Conservation (phyloP, 805 yeast species). For the Danielia oregonensis region DNA sequence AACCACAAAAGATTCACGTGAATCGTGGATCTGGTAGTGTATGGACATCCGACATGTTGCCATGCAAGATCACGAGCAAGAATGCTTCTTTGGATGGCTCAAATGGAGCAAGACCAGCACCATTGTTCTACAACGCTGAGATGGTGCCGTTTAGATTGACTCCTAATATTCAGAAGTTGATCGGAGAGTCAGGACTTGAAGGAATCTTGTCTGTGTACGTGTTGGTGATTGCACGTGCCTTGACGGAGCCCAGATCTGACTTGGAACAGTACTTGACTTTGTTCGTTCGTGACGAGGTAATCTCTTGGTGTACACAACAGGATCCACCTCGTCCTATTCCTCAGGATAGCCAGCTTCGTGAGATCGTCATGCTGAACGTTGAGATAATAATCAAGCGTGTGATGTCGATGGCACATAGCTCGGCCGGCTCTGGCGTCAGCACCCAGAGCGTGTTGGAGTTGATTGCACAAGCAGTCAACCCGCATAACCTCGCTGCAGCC, state of each 20-base stretch:
- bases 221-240: constrained; percentile 80
- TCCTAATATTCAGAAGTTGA: constrained; percentile 89
- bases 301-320: constrained; percentile 88
- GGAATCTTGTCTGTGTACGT: constrained; percentile 85
- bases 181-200: constrained; percentile 92
- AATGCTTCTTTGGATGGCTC: constrained; percentile 46
- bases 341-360: constrained; percentile 79
- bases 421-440: constrained; percentile 68
- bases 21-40: constrained; percentile 81
- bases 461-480: constrained; percentile 92
- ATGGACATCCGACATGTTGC: constrained; percentile 94
- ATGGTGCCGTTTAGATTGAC: constrained; percentile 95
- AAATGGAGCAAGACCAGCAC: constrained; percentile 56
- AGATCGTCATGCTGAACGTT: constrained; percentile 83
- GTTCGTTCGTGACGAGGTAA: constrained; percentile 92
- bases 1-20: constrained; percentile 88
- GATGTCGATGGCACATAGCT: constrained; percentile 58
- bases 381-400: constrained; percentile 80
- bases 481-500: constrained; percentile 85
- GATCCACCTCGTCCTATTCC: constrained; percentile 71
- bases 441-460: constrained; percentile 88
- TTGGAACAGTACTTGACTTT: constrained; percentile 87
- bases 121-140: constrained; percentile 86
- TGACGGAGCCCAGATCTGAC: constrained; percentile 89
- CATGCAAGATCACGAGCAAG: constrained; percentile 68